Conservation (phyloP, 2,329 filamentous ascomycete genomes). For the Exophiala sp. region DNA sequence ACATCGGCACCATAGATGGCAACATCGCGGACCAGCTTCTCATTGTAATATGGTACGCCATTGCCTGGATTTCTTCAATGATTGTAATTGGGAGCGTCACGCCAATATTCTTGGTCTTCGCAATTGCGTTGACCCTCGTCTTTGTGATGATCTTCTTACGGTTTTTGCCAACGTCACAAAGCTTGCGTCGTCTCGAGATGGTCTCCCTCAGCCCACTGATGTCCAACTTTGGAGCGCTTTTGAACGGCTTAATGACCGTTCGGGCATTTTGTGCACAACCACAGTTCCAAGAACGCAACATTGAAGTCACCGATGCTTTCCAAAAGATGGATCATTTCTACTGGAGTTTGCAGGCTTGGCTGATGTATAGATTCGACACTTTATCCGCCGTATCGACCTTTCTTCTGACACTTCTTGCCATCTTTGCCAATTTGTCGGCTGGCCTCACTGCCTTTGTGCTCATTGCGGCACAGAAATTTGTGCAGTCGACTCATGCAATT, state of each 20-base stretch:
- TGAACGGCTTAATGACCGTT: constrained; percentile 82
- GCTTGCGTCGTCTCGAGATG: constrained; percentile 80
- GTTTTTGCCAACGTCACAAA: constrained; percentile 81
- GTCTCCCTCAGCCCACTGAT: constrained; percentile 83
- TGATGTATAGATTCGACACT: constrained; percentile 72
- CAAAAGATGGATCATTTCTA: constrained; percentile 97
- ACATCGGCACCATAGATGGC: constrained; percentile 85
- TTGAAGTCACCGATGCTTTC: constrained; percentile 79
- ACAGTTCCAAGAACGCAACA: constrained; percentile 75
- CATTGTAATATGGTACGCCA: constrained; percentile 63
- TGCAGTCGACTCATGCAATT: constrained; percentile 66
- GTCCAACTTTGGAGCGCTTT: constrained; percentile 84
- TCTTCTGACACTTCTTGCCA: constrained; percentile 67
- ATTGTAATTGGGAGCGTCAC: constrained; percentile 76
- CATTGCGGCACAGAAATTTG: constrained; percentile 63
- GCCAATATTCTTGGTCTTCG: constrained; percentile 70
- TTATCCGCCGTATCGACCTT: constrained; percentile 72
- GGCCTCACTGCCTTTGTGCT: constrained; percentile 82
- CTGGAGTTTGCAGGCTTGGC: constrained; percentile 83
- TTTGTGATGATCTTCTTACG: constrained; percentile 72
- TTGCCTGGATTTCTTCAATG: constrained; percentile 70
- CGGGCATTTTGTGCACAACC: constrained; percentile 75
- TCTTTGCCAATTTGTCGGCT: constrained; percentile 70
- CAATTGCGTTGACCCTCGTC: constrained; percentile 60
- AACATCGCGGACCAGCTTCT: constrained; percentile 75